Conservation (phyloP, 2,329 filamentous ascomycete genomes). For the Xylaria polymorpha region DNA sequence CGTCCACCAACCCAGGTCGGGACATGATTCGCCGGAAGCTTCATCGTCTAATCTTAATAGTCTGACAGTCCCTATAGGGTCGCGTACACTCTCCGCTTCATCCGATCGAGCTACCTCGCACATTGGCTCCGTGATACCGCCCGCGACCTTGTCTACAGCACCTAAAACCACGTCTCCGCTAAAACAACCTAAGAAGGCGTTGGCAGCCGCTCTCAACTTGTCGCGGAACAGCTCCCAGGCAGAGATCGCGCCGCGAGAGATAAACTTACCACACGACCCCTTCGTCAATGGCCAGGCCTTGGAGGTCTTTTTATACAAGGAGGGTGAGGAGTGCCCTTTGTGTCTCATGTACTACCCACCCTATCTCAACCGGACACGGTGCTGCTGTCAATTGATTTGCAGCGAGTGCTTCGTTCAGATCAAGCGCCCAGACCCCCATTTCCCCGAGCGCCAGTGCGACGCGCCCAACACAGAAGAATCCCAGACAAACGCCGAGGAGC, state of each 20-base stretch:
- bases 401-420: constrained; percentile 99
- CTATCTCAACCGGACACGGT: constrained; percentile 92
- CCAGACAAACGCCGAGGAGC: constrained; percentile 60
- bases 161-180: constrained; percentile 70
- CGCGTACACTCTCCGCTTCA: constrained; percentile 80
- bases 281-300: constrained; percentile 94
- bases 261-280: constrained; percentile 82
- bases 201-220: constrained; percentile 83
- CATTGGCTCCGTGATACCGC: constrained; percentile 69
- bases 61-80: constrained; percentile 82
- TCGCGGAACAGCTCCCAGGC: constrained; percentile 78
- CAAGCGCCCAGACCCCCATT: constrained; percentile 81
- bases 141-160: constrained; percentile 62
- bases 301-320: constrained; percentile 93
- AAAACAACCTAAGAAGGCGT: constrained; percentile 86
- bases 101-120: constrained; percentile 76
- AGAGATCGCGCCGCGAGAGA: constrained; percentile 80
- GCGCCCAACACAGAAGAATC: constrained; percentile 50
- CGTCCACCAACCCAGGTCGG: constrained; percentile 60
- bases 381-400: constrained; percentile 95
- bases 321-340: constrained; percentile 90
- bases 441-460: constrained; percentile 72
- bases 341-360: constrained; percentile 97
- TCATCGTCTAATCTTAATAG: constrained; percentile 74
- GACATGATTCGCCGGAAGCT: constrained; percentile 59